Conservation (phyloP, 441 rosid species). For the Kokia cookei region DNA sequence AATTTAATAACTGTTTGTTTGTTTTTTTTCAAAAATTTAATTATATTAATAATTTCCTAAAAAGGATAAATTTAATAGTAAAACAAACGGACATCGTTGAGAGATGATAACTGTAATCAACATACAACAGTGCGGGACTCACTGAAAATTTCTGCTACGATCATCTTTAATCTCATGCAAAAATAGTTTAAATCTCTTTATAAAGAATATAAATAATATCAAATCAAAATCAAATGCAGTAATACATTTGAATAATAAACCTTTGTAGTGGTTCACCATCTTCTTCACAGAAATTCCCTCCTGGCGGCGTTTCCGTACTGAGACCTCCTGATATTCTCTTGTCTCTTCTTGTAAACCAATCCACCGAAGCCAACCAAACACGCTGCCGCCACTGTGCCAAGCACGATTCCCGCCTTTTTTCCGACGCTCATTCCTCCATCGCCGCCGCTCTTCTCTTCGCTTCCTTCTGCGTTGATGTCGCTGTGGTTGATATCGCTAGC, state of each 20-base stretch:
- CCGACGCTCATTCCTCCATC: constrained; percentile 19
- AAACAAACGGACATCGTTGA: no score
- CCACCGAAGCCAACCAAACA: constrained; percentile 21
- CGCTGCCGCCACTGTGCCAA: constrained; percentile 18
- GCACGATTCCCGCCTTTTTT: constrained; percentile 22
- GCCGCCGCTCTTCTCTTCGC: background rate
- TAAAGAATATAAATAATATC: background rate
- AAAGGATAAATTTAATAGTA: no score
- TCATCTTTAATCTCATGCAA: background rate
- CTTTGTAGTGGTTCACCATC: background rate
- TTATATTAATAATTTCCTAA: no score
- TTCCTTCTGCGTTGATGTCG: background rate
- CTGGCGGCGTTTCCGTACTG: constrained; percentile 14
- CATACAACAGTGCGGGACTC: background rate
- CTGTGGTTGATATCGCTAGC: background rate
- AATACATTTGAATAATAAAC: background rate
- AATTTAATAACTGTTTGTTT: no score
- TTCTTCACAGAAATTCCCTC: constrained; percentile 8
- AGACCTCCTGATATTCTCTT: constrained; percentile 15
- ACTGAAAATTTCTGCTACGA: background rate
- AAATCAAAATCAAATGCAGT: background rate
- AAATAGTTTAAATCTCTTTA: background rate
- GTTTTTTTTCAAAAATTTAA: no score
- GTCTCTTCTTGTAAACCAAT: constrained; percentile 27
- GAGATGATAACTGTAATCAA: background rate